These are phyloP conservation scores for Phialophora chinensis DNA, from an alignment of 2,329 filamentous ascomycete species.

Conservation along the genomic window DNA sequence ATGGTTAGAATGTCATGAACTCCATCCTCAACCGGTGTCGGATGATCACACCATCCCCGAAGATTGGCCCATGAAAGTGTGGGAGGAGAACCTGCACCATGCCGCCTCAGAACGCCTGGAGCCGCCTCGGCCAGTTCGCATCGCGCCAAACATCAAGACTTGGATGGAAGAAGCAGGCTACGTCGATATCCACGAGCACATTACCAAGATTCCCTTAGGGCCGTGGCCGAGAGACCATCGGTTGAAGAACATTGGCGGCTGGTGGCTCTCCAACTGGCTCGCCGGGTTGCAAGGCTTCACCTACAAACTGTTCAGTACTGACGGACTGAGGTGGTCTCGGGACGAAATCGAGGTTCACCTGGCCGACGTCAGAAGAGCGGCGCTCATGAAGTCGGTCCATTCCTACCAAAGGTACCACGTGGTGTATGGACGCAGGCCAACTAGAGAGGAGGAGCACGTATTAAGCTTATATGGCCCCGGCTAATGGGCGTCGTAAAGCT, in stretches of 20 bases:
- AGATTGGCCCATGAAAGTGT: slow-evolving; percentile 56
- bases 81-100: slow-evolving; percentile 52
- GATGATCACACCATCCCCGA: slow-evolving; percentile 61
- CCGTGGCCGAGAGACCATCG: slow-evolving; percentile 58
- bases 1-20: slow-evolving; percentile 54
- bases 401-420: slow-evolving; percentile 50
- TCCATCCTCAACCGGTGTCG: slow-evolving; percentile 55
- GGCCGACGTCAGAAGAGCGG: slow-evolving; percentile 50
- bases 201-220: slow-evolving; percentile 61
- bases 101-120: slow-evolving; percentile 53
- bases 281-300: slow-evolving; percentile 52
- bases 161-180: slow-evolving; percentile 65
- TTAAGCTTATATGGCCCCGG: slow-evolving; percentile 22
- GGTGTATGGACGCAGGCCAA: slow-evolving; percentile 44
- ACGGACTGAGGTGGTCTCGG: slow-evolving; percentile 51
- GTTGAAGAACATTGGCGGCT: slow-evolving; percentile 56
- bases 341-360: slow-evolving; percentile 55
- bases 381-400: slow-evolving; percentile 50
- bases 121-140: slow-evolving; percentile 55
- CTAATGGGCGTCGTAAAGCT: slow-evolving; percentile 1
- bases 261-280: slow-evolving; percentile 55
- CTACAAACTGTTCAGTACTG: slow-evolving; percentile 49
- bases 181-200: slow-evolving; percentile 60
- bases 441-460: slow-evolving; percentile 33
- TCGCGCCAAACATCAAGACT: slow-evolving; percentile 59